Evolutionary conservation across 768 basidiomycete genomes (phyloP), one percentile per base, ranked within the genome.

Genomic region (Cyathus striatus): DNA sequence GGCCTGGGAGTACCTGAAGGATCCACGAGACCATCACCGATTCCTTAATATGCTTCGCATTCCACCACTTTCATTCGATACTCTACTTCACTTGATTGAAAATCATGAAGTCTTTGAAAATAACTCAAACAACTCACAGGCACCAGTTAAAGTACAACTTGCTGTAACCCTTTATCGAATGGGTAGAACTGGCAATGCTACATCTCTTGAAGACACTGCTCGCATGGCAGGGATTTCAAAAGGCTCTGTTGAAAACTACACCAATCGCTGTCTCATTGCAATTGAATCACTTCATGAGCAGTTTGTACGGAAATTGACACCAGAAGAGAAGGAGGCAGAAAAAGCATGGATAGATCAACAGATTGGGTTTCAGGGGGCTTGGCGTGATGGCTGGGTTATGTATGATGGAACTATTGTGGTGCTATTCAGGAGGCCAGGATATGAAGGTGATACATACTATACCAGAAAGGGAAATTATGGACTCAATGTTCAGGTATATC

Each of bases 381-480:
- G 62, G 64, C 43, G 58, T 14, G 64, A 69, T 5, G 65, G 65
- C 1, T 68, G 56, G 52, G 24, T 63, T 1, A 65, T 62, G 56
- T 62, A 63, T 42, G 63, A 66, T 53, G 64, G 63, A 1, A 66
- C 62, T 0, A 60, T 60, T 43, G 54, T 66, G 13, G 51, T 53
- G 6, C 52, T 64, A 1, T 58, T 52, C 35, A 21, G 38, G 6
- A 61, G 60, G 25, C 61, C 60, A 20, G 54, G 52, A 0, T 17
- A 52, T 5, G 52, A 66, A 43, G 61, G 65, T 10, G 60, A 64
- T 49, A 60, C 55, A 14, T 68, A 67, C 38, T 66, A 51, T 37
- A 61, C 63, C 3, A 44, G 61, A 5, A 67, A 66, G 43, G 39
- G 39, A 3, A 66, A 63, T 39, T 65, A 68, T 57, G 66, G 61